Base-by-base conservation (phyloP, 352 stramenopile species). In the Phytophthora hybrid region DNA sequence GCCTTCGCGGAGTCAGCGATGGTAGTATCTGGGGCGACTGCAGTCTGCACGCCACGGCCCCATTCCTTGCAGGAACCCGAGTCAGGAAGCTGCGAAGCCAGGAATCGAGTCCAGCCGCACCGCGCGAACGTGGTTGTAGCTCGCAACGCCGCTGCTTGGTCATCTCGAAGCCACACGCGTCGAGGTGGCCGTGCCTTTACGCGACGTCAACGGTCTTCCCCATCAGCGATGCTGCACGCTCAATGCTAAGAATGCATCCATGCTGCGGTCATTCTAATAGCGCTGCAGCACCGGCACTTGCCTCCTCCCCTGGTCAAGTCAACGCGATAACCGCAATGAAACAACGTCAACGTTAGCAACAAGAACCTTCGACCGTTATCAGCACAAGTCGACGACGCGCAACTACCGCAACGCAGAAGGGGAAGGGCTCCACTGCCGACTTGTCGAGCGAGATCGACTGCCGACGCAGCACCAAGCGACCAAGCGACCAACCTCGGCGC, bases 141-240 rank as follows among this genome's bases (percentile, higher is more conserved):
- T 72, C 16, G 62, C n/a, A 54, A 6, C 23, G 55, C 59, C 61
- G 34, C 32, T 47, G 47, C 41, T 64, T 64, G 52, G n/a, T 53
- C 29, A 70, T 59, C 39, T 69, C 63, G 53, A 63, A 54, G 52
- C 59, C 39, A 49, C 49, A 73, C 23, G 65, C 47, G 16, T 41
- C 10, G n/a, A 18, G 13, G 66, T 19, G 57, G 39, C 31, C 66
- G 39, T 57, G 34, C 66, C 59, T 73, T 73, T 73, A 73, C 59
- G 34, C 31, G 31, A 21, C 29, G 54, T 59, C 44, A 65, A 71
- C 19, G 21, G 8, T 23, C 14, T 59, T 60, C 34, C 18, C 41
- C 46, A 62, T 69, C 51, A 62, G 26, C 26, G 49, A 55, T 31
- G 23, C 46, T 41, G 10, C 34, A 41, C 10, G 34, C 34, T 5